Base-by-base conservation (phyloP, 148 eudicot species). In the Agrostemma githago region DNA sequence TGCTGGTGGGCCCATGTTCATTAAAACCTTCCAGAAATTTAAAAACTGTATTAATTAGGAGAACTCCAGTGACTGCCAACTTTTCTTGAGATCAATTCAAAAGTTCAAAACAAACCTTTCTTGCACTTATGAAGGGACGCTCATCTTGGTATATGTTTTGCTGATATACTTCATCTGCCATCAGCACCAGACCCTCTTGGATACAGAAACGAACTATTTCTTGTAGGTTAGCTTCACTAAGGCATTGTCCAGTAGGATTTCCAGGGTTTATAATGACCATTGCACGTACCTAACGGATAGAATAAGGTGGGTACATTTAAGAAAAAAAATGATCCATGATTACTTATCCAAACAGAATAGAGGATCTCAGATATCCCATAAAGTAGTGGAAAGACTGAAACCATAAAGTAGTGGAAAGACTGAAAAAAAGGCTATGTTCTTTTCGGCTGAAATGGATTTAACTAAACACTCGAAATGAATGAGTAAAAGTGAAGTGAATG, bases 201-300 rank as follows among this genome's bases (percentile, higher is more conserved):
- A 82, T 72, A 77, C 99, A 95, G 84, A 92, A 95, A 12, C 78
- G 80, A 72, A 92, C 72, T n/a, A 95, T 83, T 72, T 90, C 92
- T 77, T 78, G 83, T 64, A 95, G 83, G 85, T 92, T 95, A 72
- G 89, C 87, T 73, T 42, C 85, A 74, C 99, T 95, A 61, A 95
- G 97, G 83, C 99, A 95, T 79, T 95, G 99, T 69, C 99, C 99
- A 8, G 99, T 95, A 14, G 99, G 99, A 77, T 95, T 95, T 69
- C 99, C 99, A 62, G 99, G 99, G 87, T 95, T 95, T 83, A 95
- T 95, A 78, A 95, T 95, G 85, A 95, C 99, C 99, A 95, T 95
- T 61, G 96, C 99, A 76, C 93, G 83, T 70, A 92, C 97, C 99
- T 95, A 81, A 62, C 74, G 54, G 78, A 74, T 65, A 80, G 5